These are phyloP conservation scores for Phytophthora uliginosa DNA, from an alignment of 352 stramenopile genomes.

Conservation along the genomic window DNA sequence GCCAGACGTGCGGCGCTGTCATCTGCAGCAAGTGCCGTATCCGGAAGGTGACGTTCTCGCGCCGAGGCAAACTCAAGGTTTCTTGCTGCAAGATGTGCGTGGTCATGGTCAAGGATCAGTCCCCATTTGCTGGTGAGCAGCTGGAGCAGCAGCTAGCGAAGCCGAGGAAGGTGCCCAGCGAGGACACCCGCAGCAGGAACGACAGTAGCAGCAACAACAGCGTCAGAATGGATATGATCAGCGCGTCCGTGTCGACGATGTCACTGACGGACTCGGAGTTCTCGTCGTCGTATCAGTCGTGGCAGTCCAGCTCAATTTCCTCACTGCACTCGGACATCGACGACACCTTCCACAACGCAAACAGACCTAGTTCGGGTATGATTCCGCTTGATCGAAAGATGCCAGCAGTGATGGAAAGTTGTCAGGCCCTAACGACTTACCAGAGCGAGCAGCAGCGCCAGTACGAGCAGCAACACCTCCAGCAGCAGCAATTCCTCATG, in stretches of 20 bases:
- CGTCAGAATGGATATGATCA: slow-evolving; percentile 28
- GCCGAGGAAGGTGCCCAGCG: slow-evolving; percentile 27
- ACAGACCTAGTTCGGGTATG: slow-evolving; percentile 25
- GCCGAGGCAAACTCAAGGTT: slow-evolving; percentile 70
- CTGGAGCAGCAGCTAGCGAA: slow-evolving; percentile 49
- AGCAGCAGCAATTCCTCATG: slow-evolving; percentile 44
- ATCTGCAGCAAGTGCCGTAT: slow-evolving; percentile 84
- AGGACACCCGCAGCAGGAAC: slow-evolving; percentile 38
- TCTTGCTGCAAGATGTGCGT: slow-evolving; percentile 81
- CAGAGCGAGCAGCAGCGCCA: slow-evolving; percentile 43
- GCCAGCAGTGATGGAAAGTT: slow-evolving; percentile 48
- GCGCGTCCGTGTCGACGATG: slow-evolving; percentile 42
- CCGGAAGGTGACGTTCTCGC: slow-evolving; percentile 65
- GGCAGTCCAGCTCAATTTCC: slow-evolving; percentile 62
- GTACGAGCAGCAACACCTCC: slow-evolving; percentile 48
- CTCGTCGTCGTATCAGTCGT: slow-evolving; percentile 68
- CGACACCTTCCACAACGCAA: slow-evolving; percentile 42
- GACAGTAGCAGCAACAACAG: slow-evolving; percentile 36
- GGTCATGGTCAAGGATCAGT: slow-evolving; percentile 74
- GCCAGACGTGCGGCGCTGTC: slow-evolving; percentile 73
- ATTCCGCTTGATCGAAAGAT: slow-evolving; percentile 54
- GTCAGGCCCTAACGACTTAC: slow-evolving; percentile 28
- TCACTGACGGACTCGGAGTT: slow-evolving; percentile 69
- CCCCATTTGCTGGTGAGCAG: slow-evolving; percentile 66
- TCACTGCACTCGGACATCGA: slow-evolving; percentile 66